phyloP scores from a whole-genome alignment of 495 filamentous ascomycete genomes.

The Recurvomyces mirabilis region DNA sequence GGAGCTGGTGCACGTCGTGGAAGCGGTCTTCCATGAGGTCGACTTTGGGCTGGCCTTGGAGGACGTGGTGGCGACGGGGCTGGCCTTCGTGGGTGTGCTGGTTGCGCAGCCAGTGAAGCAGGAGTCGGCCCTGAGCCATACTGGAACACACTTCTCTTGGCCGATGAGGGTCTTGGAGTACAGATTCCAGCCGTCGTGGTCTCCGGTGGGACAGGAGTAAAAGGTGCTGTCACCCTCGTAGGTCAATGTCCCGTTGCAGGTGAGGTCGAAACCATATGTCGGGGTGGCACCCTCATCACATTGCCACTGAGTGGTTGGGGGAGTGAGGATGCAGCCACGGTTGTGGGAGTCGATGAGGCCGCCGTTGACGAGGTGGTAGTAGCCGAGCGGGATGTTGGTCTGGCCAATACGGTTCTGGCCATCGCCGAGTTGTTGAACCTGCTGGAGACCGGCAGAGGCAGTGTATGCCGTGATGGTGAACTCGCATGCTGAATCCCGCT shows the following conservation, averaged over 20 bases:
- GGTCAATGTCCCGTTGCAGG: conserved; percentile 20
- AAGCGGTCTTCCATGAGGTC: too few species aligned
- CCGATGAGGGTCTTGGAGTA: conserved; percentile 16
- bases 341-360: conserved; percentile 40
- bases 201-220: conserved; percentile 20
- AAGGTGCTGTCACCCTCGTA: conserved; percentile 13
- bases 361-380: conserved; percentile 19
- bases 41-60: too few species aligned
- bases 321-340: conserved; percentile 48
- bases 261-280: conserved; percentile 26
- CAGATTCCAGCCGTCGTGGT: conserved; percentile 25
- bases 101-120: conserved; percentile 10
- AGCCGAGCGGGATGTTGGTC: conserved; percentile 1
- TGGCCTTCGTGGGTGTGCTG: not conserved
- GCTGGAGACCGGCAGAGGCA: conserved; percentile 11
- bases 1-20: not conserved
- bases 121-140: conserved; percentile 13
- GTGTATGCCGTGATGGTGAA: conserved; percentile 16
- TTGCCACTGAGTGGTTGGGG: conserved; percentile 50
- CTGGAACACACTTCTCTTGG: conserved; percentile 15
- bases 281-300: conserved; percentile 45
- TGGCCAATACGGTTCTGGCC: conserved; percentile 25
- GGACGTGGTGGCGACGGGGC: not conserved
- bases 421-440: conserved; percentile 19
- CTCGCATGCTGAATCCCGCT: conserved; percentile 3